These are phyloP conservation scores for Botrytis sinoallii DNA, from an alignment of 2,329 filamentous ascomycete species.

Conservation along the genomic window DNA sequence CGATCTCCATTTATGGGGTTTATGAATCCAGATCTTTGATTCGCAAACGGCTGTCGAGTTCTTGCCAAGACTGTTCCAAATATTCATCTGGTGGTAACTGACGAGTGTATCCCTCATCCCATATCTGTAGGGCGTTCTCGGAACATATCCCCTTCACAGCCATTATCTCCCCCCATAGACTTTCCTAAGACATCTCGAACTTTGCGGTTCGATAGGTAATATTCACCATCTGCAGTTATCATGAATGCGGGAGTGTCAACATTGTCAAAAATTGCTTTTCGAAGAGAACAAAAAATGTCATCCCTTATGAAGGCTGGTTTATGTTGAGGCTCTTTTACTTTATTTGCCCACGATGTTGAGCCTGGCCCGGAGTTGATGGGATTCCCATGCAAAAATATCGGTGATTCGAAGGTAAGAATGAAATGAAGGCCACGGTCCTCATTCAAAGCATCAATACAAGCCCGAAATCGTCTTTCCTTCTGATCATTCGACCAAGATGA, in stretches of 20 bases:
- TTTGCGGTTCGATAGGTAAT: conserved; percentile 28
- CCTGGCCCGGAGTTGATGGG: neutral
- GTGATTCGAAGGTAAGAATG: conserved; percentile 24
- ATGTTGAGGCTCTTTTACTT: neutral
- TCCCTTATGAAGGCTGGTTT: neutral
- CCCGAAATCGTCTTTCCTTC: conserved; percentile 18
- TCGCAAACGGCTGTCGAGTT: conserved; percentile 17
- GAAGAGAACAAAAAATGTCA: conserved; percentile 20
- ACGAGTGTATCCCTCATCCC: conserved; percentile 25
- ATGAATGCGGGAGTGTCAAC: conserved; percentile 24
- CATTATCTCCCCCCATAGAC: conserved; percentile 24
- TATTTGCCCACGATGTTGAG: neutral
- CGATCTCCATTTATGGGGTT: conserved; percentile 23
- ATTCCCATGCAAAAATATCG: neutral
- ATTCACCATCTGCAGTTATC: conserved; percentile 26
- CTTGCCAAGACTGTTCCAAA: conserved; percentile 22
- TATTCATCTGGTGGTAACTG: conserved; percentile 21
- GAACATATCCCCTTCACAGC: conserved; percentile 20
- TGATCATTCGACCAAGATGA: neutral
- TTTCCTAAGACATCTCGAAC: conserved; percentile 23
- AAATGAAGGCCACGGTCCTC: conserved; percentile 21
- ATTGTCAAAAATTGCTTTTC: conserved; percentile 28
- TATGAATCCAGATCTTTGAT: conserved; percentile 26
- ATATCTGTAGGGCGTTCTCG: conserved; percentile 23
- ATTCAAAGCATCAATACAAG: conserved; percentile 21